Percentiles rank a stretch among this genome's conserved stretches.
Evolutionary conservation across 257 asterid species (phyloP).

Genomic region (Fraxinus cuspidata): DNA sequence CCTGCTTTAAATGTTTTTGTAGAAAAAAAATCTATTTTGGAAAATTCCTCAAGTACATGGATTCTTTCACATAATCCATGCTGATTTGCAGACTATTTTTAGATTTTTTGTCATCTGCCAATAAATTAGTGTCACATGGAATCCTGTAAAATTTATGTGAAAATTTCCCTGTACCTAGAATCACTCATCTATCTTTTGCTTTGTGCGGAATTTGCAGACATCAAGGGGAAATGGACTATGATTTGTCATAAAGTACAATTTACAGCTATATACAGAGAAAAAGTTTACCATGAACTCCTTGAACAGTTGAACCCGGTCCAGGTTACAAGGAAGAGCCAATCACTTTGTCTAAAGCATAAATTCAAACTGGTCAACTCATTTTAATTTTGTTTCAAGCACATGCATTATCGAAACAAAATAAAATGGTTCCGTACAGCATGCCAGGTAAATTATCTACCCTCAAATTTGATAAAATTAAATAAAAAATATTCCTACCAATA

Average conservation of each 20-base stretch:
- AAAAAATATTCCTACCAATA: too few relatives aligned
- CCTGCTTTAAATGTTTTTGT: too few relatives aligned
- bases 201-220: neutral
- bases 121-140: too few relatives aligned
- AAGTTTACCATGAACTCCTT: neutral
- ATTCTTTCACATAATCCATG: too few relatives aligned
- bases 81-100: too few relatives aligned
- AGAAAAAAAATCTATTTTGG: neutral
- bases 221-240: neutral
- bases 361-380: neutral
- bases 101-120: too few relatives aligned
- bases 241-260: neutral
- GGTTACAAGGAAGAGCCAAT: neutral
- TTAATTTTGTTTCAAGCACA: neutral
- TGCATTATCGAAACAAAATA: neutral
- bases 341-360: neutral
- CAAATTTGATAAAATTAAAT: too few relatives aligned
- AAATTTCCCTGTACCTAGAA: too few relatives aligned
- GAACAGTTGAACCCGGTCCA: neutral
- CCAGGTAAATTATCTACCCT: too few relatives aligned
- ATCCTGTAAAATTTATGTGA: too few relatives aligned
- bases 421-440: neutral
- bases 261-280: constrained; percentile 4
- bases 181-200: neutral
- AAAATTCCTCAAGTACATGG: too few relatives aligned